Base-by-base conservation (phyloP, 2,329 filamentous ascomycete genomes). In the Cordyceps militaris region DNA sequence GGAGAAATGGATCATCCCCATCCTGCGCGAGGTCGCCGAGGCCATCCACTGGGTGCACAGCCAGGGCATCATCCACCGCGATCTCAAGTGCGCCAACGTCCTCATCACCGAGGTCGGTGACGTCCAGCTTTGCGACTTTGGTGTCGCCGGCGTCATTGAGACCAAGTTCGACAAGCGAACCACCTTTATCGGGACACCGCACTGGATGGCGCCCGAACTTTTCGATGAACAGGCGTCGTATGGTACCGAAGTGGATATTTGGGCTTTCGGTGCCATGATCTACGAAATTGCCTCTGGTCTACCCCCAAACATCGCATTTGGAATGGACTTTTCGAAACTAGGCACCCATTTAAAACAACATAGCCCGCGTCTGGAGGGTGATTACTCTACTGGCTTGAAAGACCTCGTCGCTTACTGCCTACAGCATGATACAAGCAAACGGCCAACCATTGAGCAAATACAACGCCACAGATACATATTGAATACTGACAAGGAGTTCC, bases 151-250 rank as follows among this genome's bases (percentile, higher is more conserved):
- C 46, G 83, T 90, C 48, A 82, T 92, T 58, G 88, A 92, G 67
- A 86, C 80, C 43, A 86, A 88, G 63, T 80, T 85, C 56, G 85
- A 88, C 65, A 94, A 94, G 72, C 79, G 89, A 55, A 86, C 86
- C 4, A 93, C 89, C 1, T 86, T 93, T 50, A 88, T 93, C 57
- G 89, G 89, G 23, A 94, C 90, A 0, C 86, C 87, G 3, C 85
- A 92, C 70, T 94, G 89, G 87, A 92, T 94, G 89, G 88, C 90
- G 0, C 88, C 87, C 0, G 90, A 94, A 65, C 77, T 93, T 13
- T 86, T 88, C 63, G 82, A 86, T 58, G 77, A 81, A 38, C 76
- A 80, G 4, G 77, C 80, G 10, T 83, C 84, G 5, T 88, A 88
- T 67, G 86, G 86, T 59, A 86, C 84, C 14, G 85, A 87, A 65